These are phyloP conservation scores for Groenewaldozyma salmanticensis DNA, from an alignment of 805 yeast species.

Conservation along the genomic window DNA sequence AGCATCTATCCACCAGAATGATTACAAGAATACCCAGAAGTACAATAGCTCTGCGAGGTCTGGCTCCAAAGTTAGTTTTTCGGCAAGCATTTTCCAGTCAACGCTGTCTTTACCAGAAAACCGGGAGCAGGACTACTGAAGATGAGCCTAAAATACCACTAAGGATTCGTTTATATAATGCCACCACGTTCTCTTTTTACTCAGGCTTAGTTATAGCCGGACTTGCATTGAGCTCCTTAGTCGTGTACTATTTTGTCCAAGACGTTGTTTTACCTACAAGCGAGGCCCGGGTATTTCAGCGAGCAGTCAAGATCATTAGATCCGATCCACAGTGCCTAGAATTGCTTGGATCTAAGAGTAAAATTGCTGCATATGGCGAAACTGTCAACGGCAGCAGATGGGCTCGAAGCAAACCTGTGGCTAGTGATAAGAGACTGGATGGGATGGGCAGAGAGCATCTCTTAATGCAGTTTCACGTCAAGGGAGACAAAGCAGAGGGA, in stretches of 20 bases:
- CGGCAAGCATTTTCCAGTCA: no score
- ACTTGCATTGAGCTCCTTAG: constrained; percentile 34
- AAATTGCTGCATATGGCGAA: constrained; percentile 81
- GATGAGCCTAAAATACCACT: constrained; percentile 11
- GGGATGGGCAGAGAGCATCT: constrained; percentile 72
- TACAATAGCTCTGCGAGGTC: no score
- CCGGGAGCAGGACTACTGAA: no score
- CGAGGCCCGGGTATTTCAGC: constrained; percentile 82
- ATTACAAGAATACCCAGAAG: no score
- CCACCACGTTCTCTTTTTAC: constrained; percentile 25
- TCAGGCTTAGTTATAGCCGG: constrained; percentile 27
- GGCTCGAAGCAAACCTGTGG: constrained; percentile 81
- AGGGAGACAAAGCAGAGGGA: constrained; percentile 55
- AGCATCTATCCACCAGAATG: no score
- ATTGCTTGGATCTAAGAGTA: constrained; percentile 41
- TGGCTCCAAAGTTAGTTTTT: no score
- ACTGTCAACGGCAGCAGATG: constrained; percentile 51
- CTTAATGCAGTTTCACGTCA: constrained; percentile 79
- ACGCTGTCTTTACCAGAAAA: no score
- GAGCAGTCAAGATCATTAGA: constrained; percentile 71
- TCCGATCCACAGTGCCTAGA: constrained; percentile 51
- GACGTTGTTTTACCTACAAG: constrained; percentile 85
- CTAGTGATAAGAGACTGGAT: constrained; percentile 50
- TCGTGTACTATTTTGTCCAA: constrained; percentile 64
- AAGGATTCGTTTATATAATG: constrained; percentile 14